These are phyloP conservation scores for Pharnaceum exiguum DNA, from an alignment of 148 eudicot genomes.

Conservation along the genomic window DNA sequence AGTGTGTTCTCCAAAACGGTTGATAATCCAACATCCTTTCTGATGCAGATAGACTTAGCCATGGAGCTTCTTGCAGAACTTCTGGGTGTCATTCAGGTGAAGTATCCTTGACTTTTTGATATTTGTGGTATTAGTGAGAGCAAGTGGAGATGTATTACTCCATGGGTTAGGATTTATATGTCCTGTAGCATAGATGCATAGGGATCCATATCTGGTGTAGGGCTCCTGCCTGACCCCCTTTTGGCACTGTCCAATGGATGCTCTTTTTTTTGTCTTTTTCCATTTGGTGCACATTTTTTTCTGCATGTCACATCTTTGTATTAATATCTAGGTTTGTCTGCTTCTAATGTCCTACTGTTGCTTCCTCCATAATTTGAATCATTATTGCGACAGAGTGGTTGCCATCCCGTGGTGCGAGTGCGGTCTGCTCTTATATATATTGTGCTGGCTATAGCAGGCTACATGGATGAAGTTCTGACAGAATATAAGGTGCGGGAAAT, in stretches of 20 bases:
- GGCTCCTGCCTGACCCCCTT: background rate
- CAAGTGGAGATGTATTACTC: no score
- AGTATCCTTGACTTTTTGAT: background rate
- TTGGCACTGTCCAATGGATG: background rate
- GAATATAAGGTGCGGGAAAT: conserved; percentile 59
- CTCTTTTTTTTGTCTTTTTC: background rate
- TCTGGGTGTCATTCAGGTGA: conserved; percentile 74
- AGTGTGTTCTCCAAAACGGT: background rate
- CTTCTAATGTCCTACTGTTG: conserved; percentile 7
- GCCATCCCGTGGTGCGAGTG: conserved; percentile 37
- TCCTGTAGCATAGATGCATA: background rate
- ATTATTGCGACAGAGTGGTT: conserved; percentile 45
- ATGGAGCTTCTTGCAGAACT: conserved; percentile 82
- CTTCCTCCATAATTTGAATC: conserved; percentile 11
- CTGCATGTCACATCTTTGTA: background rate
- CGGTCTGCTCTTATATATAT: conserved; percentile 78
- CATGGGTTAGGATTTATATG: background rate
- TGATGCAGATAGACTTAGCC: conserved; percentile 66
- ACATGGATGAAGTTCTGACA: conserved; percentile 66
- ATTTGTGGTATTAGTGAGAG: no score
- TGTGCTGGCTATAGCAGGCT: conserved; percentile 65
- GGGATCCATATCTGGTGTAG: background rate
- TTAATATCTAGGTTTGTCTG: background rate
- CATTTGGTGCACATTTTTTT: no score
- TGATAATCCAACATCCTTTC: background rate